Evolutionary conservation across 2,329 filamentous ascomycete genomes (phyloP).

Genomic region (Fusarium guadeloupense): DNA sequence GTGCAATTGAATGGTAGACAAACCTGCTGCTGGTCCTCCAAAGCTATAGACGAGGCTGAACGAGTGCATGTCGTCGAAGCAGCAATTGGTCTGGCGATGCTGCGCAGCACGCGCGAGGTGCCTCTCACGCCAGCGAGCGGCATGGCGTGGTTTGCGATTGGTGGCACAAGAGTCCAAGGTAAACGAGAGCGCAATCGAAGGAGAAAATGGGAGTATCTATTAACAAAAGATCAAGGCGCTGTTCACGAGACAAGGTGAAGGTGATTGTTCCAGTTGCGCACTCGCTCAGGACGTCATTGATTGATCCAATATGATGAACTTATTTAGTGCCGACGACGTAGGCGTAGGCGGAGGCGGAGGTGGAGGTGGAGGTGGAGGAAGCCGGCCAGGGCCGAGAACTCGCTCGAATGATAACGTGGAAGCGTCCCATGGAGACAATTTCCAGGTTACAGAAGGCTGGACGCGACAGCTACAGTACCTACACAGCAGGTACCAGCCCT

Average conservation of each 20-base stretch:
- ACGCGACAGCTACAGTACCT: conserved; percentile 9
- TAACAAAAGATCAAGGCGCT: conserved; percentile 4
- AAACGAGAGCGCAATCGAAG: not conserved
- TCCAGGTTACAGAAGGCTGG: not conserved
- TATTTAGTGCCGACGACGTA: conserved; percentile 22
- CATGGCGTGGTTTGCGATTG: conserved; percentile 51
- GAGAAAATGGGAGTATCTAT: conserved; percentile 10
- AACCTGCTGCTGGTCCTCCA: conserved; percentile 70
- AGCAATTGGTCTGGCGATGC: conserved; percentile 48
- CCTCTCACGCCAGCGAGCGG: conserved; percentile 58
- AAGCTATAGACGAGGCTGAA: conserved; percentile 56
- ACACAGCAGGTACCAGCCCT: not conserved
- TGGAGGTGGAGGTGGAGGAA: conserved; percentile 38
- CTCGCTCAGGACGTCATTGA: conserved; percentile 43
- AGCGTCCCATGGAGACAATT: not conserved
- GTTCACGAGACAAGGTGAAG: conserved; percentile 16
- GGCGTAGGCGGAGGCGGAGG: conserved; percentile 24
- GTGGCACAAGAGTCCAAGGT: conserved; percentile 2
- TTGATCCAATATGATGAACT: conserved; percentile 25
- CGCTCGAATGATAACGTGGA: conserved; percentile 32
- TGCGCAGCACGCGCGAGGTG: conserved; percentile 59
- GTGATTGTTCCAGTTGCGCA: conserved; percentile 18
- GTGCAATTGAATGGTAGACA: conserved; percentile 36
- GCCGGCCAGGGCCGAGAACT: conserved; percentile 27
- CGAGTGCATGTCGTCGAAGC: conserved; percentile 40